Conservation (phyloP, 106 monocot genomes). For the Dactylorhiza incarnata region DNA sequence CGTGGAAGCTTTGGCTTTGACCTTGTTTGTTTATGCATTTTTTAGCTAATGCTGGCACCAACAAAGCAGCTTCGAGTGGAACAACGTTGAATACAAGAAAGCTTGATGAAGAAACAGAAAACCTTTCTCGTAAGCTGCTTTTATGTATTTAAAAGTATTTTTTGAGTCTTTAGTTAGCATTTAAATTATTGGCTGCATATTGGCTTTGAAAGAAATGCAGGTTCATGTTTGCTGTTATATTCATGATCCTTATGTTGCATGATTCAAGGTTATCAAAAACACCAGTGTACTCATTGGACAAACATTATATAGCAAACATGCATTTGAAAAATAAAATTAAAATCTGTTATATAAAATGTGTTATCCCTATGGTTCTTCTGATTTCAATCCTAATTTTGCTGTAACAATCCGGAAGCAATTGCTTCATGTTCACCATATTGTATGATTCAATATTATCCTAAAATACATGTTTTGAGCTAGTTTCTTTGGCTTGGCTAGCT, state of each 20-base stretch:
- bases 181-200: background rate
- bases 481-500: background rate
- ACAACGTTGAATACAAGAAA: constrained; percentile 86
- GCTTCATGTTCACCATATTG: background rate
- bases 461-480: background rate
- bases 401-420: background rate
- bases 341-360: background rate
- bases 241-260: too few relatives aligned
- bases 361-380: background rate
- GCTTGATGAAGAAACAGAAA: constrained; percentile 91
- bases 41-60: constrained; percentile 74
- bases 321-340: background rate
- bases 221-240: too few relatives aligned
- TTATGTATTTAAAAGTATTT: background rate
- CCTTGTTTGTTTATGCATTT: background rate
- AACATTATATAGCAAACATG: background rate
- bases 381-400: background rate
- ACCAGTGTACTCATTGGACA: background rate
- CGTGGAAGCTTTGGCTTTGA: background rate
- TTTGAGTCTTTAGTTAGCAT: background rate
- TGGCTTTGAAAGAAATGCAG: background rate
- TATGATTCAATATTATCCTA: background rate
- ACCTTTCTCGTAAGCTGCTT: constrained; percentile 70
- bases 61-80: constrained; percentile 93
- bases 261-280: too few relatives aligned